Evolutionary conservation across 768 basidiomycete species (phyloP).

Genomic region (Heimioporus sp.): DNA sequence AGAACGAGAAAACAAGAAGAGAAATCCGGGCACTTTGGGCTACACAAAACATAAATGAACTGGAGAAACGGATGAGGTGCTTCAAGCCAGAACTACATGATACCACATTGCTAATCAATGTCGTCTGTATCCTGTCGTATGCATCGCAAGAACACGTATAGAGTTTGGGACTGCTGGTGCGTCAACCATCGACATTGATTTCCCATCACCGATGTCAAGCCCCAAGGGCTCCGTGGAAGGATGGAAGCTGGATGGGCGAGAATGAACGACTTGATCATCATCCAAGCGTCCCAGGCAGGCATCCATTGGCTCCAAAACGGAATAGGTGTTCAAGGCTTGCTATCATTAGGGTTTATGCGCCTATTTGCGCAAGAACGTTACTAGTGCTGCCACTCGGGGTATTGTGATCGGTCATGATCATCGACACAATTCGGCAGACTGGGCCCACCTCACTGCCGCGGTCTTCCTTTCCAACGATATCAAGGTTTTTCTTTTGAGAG

Average conservation of each 20-base stretch:
- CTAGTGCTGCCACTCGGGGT: conserved; percentile 55
- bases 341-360: conserved; percentile 65
- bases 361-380: conserved; percentile 58
- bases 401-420: conserved; percentile 88
- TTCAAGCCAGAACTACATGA: background rate
- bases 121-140: too few relatives aligned
- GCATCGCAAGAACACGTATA: conserved; percentile 56
- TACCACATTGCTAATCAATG: background rate
- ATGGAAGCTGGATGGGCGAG: conserved; percentile 92
- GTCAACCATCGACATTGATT: background rate
- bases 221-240: conserved; percentile 64
- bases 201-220: background rate
- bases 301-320: background rate
- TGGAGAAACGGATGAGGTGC: conserved; percentile 44
- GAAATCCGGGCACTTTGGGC: conserved; percentile 37
- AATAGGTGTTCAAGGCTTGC: background rate
- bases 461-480: conserved; percentile 64
- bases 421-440: conserved; percentile 72
- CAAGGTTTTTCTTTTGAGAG: conserved; percentile 67
- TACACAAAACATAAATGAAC: conserved; percentile 27
- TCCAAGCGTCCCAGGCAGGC: conserved; percentile 76
- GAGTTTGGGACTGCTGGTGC: conserved; percentile 86
- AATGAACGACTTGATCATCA: conserved; percentile 86
- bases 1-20: conserved; percentile 40
- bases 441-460: conserved; percentile 73